Base-by-base conservation (phyloP, 331 rosid species). In the Spiraea crenata region DNA sequence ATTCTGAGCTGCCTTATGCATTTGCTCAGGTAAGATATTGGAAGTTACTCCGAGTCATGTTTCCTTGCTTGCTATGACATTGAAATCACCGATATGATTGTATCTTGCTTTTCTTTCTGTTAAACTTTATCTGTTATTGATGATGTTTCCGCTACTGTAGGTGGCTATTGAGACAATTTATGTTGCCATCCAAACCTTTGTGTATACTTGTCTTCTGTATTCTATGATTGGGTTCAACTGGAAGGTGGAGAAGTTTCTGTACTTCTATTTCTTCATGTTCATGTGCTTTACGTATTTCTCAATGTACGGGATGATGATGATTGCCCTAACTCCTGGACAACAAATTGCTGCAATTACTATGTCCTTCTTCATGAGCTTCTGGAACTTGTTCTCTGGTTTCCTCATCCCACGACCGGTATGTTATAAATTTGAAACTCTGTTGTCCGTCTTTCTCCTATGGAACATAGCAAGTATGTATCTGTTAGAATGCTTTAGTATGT, bases 321-420 rank as follows among this genome's bases (percentile, higher is more conserved):
- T 82, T 41, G 86, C 84, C 52, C 64, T 85, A 48, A 78, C 89
- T 31, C 89, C 86, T 8, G 80, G 78, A 56, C 78, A 54, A 10
- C 76, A 81, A 49, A 11, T 81, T 58, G 80, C 85, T 2, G 79
- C 89, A 25, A 74, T 85, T 67, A 19, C 45, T 10, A 73, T 71
- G 81, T 12, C 77, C 31, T 81, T 79, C 78, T 66, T 85, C 71
- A 39, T 73, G 5, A 82, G 17, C 57, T 82, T 82, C 51, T 85
- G 89, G 89, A 85, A 85, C 82, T 71, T 85, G 73, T 85, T 85
- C 82, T 77, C 85, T 40, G 89, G 89, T 34, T 82, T 85, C 69
- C 61, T 82, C 52, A 51, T 85, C 63, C 81, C 87, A 7, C 60
- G 87, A 61, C 78, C 83, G 77, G 85, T 85, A 74, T 1, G 82